Evolutionary conservation across 2,329 filamentous ascomycete species (phyloP), one percentile per base, ranked within the genome.

Genomic region (Xylaria sp.): DNA sequence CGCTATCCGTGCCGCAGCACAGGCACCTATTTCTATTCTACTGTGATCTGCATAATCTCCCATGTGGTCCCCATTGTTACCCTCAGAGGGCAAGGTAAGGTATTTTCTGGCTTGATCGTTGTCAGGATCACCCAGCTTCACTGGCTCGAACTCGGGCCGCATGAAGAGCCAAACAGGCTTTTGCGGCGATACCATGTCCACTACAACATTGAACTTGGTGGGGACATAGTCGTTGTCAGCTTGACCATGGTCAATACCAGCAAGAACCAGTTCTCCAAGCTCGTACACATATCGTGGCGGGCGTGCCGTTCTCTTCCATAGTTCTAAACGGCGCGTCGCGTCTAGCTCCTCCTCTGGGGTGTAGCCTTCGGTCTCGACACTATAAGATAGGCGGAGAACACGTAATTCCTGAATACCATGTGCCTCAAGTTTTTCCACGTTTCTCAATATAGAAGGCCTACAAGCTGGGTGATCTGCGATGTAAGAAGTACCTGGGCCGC

Each of bases 91-190:
- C 33, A 25, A 25, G 11, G 22, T 55, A 33, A 15, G 4, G n/a
- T n/a, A 25, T 38, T 39, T 15, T 38, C 20, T 13, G 10, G 44
- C 27, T 25, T 11, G 13, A 25, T 47, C 20, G 7, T 5, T 6
- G 33, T 22, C 31, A 17, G 31, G 33, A 10, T 27, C 11, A n/a
- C 11, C 11, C 42, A 22, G 15, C 7, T 17, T n/a, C 5, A 3
- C 36, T 29, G 36, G 36, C 36, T 56, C 5, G 15, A 42, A 42
- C 13, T 39, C 36, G 17, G 53, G 36, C 6, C 53, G 53, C 36
- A 29, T 39, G 15, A 56, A 6, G 5, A 56, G 20, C 53, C 36
- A 56, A 27, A 56, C 36, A 15, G 53, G 53, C 53, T 56, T 56
- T 9, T 42, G 11, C 15, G 53, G 53, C 10, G 11, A 27, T n/a